phyloP scores from a whole-genome alignment of 2,329 filamentous ascomycete genomes.

The Fusarium zealandicum region DNA sequence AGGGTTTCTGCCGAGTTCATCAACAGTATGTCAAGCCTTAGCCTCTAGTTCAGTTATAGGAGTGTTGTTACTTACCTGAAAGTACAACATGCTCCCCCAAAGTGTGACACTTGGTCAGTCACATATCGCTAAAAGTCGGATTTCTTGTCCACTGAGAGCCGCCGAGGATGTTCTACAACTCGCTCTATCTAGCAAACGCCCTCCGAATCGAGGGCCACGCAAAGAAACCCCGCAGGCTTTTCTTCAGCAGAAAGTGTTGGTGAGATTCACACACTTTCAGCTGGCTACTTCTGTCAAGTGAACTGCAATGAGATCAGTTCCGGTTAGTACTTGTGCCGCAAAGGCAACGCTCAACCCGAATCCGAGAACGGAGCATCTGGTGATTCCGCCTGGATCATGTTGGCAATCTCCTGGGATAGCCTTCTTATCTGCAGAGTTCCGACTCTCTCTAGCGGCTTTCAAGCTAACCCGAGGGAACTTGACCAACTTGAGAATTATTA shows the following conservation, averaged over 20 bases:
- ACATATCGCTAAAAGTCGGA: neutral
- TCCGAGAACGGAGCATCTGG: neutral
- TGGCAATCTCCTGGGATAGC: neutral
- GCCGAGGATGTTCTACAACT: neutral
- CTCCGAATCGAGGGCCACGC: neutral
- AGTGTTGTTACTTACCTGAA: too few relatives aligned
- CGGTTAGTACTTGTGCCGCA: neutral
- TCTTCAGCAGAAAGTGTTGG: neutral
- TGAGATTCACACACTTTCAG: neutral
- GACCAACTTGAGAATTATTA: neutral
- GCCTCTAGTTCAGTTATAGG: too few relatives aligned
- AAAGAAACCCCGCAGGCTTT: neutral
- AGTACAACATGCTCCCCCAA: neutral
- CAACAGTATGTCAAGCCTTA: too few relatives aligned
- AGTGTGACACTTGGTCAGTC: neutral
- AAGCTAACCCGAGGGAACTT: neutral
- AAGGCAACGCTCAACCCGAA: neutral
- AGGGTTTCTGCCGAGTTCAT: too few relatives aligned
- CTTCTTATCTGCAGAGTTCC: neutral
- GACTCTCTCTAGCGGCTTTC: neutral
- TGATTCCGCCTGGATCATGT: neutral
- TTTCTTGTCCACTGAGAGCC: neutral
- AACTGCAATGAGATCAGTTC: neutral
- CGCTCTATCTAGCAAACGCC: neutral
- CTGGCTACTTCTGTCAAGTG: neutral